phyloP scores from a whole-genome alignment of 208 protist species.

The Porcisia hertigi region DNA sequence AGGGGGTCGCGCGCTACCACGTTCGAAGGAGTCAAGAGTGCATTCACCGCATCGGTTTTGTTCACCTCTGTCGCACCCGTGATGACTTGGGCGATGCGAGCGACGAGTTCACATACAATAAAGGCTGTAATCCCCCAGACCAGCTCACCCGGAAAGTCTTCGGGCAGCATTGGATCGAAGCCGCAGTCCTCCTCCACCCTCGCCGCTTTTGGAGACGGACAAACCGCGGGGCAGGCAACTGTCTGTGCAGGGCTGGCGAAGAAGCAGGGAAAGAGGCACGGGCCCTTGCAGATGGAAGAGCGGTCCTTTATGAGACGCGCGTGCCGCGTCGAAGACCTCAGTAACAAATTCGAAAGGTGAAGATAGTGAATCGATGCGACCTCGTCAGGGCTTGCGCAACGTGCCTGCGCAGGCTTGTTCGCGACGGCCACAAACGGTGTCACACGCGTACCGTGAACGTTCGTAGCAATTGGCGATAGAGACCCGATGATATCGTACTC shows the following conservation, averaged over 20 bases:
- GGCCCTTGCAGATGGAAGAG: slow-evolving; percentile 27
- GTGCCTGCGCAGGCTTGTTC: slow-evolving; percentile 29
- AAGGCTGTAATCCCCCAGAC: slow-evolving; percentile 87
- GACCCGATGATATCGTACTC: slow-evolving; percentile 57
- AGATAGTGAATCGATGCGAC: slow-evolving; percentile 84
- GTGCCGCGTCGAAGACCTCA: slow-evolving; percentile 55
- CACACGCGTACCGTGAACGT: slow-evolving; percentile 29
- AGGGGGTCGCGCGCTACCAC: slow-evolving; percentile 29
- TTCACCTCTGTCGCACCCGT: background rate
- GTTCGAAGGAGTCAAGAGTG: slow-evolving; percentile 22
- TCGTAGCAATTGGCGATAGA: slow-evolving; percentile 51
- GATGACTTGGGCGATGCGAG: slow-evolving; percentile 40
- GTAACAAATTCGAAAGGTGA: slow-evolving; percentile 68
- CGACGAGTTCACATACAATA: slow-evolving; percentile 71
- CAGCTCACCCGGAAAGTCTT: slow-evolving; percentile 76
- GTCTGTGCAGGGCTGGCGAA: slow-evolving; percentile 61
- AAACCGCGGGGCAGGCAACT: slow-evolving; percentile 22
- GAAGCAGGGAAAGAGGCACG: slow-evolving; percentile 82
- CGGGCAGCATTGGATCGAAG: slow-evolving; percentile 52
- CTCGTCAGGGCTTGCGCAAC: slow-evolving; percentile 64
- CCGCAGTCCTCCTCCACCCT: slow-evolving; percentile 43
- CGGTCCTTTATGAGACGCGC: slow-evolving; percentile 54
- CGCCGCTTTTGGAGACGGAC: slow-evolving; percentile 24
- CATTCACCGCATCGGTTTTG: background rate
- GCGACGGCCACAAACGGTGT: slow-evolving; percentile 70